phyloP scores from a whole-genome alignment of 768 basidiomycete species.

The Termitomyces sp. region DNA sequence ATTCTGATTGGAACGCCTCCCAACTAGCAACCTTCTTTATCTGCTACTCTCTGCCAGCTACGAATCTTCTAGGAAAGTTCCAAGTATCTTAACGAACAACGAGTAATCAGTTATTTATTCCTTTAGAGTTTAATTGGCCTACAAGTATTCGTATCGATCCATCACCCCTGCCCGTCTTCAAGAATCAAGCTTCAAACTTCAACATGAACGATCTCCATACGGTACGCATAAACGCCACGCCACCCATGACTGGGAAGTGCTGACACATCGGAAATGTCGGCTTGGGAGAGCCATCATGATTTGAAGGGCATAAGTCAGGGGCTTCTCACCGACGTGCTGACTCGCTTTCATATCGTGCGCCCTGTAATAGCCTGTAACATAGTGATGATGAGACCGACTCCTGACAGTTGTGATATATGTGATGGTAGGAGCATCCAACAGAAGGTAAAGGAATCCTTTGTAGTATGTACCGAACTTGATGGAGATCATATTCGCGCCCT shows the following conservation, averaged over 20 bases:
- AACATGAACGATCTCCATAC: neutral
- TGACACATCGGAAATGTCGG: neutral
- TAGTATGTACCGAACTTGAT: neutral
- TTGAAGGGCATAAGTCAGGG: neutral
- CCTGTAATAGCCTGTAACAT: constrained; percentile 9
- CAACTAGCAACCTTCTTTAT: neutral
- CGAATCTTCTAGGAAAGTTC: neutral
- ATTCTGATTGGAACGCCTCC: neutral
- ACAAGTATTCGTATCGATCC: neutral
- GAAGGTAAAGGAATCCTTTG: neutral
- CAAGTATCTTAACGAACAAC: neutral
- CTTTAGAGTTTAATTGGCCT: neutral
- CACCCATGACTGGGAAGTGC: constrained; percentile 4
- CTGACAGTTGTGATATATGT: constrained; percentile 6
- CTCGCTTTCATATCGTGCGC: neutral
- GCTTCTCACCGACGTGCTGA: neutral
- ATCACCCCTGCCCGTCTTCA: too few relatives aligned
- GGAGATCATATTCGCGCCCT: neutral
- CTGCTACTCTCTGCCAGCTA: neutral
- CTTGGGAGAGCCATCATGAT: neutral
- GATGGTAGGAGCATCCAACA: neutral
- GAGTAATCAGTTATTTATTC: neutral
- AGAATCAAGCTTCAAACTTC: too few relatives aligned
- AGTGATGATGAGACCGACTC: neutral
- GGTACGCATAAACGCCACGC: constrained; percentile 5